Conservation (phyloP, 495 filamentous ascomycete species). For the Pseudotulostoma volvatum region DNA sequence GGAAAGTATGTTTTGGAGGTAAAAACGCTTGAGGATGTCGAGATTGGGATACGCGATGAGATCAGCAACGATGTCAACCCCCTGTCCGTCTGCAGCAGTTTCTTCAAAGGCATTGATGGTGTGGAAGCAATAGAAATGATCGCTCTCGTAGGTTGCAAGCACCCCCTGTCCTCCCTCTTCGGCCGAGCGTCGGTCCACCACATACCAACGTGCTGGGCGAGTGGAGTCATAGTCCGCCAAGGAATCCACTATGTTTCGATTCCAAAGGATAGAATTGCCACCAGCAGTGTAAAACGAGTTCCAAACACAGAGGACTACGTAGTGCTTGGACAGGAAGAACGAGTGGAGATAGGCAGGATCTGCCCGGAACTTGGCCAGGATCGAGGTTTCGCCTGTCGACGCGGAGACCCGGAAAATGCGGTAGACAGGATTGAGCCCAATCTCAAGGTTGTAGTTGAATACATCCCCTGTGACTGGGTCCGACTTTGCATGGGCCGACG, state of each 20-base stretch:
- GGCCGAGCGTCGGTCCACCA: constrained; percentile 39
- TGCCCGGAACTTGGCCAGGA: constrained; percentile 48
- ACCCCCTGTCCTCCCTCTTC: constrained; percentile 28
- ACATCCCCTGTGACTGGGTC: constrained; percentile 58
- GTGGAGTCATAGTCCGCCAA: constrained; percentile 35
- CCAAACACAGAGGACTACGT: constrained; percentile 53
- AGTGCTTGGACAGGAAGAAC: constrained; percentile 46
- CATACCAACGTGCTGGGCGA: constrained; percentile 44
- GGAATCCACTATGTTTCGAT: constrained; percentile 39
- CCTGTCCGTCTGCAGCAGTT: constrained; percentile 17
- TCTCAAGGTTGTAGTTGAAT: constrained; percentile 58
- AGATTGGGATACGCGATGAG: constrained; percentile 36
- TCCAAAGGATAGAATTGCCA: constrained; percentile 36
- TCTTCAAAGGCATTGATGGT: constrained; percentile 60
- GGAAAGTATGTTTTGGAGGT: constrained; percentile 41
- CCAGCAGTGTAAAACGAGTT: constrained; percentile 28
- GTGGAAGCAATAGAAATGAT: constrained; percentile 60
- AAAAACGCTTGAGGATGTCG: constrained; percentile 35
- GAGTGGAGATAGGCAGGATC: constrained; percentile 56
- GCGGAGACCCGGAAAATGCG: constrained; percentile 47
- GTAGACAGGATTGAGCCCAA: constrained; percentile 35
- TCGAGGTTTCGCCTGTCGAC: constrained; percentile 44
- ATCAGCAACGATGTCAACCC: constrained; percentile 41
- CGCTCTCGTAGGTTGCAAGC: constrained; percentile 39
- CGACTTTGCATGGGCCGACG: constrained; percentile 49